These are phyloP conservation scores for Lichtheimia ornata DNA, from an alignment of 371 early-diverging fungal species.

Conservation along the genomic window DNA sequence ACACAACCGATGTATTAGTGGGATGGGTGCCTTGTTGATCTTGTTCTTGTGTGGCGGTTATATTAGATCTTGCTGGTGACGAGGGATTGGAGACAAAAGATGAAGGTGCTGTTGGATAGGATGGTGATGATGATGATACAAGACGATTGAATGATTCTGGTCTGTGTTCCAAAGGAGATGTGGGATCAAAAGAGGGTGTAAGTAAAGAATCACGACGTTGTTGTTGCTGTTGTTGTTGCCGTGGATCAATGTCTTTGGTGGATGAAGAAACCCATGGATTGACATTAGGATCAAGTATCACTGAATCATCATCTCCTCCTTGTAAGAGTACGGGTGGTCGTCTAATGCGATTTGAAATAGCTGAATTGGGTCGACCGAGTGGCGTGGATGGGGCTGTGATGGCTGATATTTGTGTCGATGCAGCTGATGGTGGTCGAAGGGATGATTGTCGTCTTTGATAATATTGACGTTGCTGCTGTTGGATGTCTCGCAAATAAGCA, in stretches of 20 bases:
- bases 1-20: constrained; percentile 21
- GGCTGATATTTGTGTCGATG: constrained; percentile 29
- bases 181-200: constrained; percentile 7
- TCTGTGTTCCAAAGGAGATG: constrained; percentile 7
- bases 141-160: no score
- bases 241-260: constrained; percentile 19
- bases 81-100: background rate
- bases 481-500: constrained; percentile 28
- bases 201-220: constrained; percentile 1
- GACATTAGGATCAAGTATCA: constrained; percentile 28
- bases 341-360: background rate
- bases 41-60: constrained; percentile 24
- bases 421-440: constrained; percentile 22
- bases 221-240: constrained; percentile 13
- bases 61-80: constrained; percentile 26
- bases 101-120: background rate
- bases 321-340: background rate
- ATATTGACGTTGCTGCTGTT: constrained; percentile 3
- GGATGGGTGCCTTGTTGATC: constrained; percentile 1
- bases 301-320: constrained; percentile 7
- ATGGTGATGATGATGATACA: background rate
- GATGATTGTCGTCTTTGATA: constrained; percentile 5
- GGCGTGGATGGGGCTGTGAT: constrained; percentile 24
- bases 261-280: constrained; percentile 36
- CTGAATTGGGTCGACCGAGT: constrained; percentile 16